A percentile compares a stretch with the other conserved stretches of the same genome.
phyloP scores from a whole-genome alignment of 345 rosid genomes.

The Citrus glauca region DNA sequence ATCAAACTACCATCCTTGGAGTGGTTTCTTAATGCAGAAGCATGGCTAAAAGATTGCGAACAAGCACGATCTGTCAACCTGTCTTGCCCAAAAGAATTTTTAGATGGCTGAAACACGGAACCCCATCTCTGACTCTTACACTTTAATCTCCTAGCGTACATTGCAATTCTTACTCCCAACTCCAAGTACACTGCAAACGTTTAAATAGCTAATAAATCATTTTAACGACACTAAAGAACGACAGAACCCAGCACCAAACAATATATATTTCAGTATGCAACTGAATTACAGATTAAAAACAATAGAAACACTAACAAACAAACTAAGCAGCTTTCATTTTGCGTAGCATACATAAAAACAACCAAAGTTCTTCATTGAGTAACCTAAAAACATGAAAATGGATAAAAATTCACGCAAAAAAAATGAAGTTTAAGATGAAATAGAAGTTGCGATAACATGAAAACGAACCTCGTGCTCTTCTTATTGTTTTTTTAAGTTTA shows the following conservation, averaged over 20 bases:
- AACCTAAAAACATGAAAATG: background rate
- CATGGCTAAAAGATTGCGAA: conserved; percentile 27
- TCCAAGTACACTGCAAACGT: conserved; percentile 19
- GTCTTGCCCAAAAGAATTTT: conserved; percentile 35
- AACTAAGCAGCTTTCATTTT: too few relatives aligned
- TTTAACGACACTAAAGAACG: background rate
- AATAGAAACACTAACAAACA: background rate
- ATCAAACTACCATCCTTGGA: conserved; percentile 25
- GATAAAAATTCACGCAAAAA: background rate
- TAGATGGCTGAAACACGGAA: conserved; percentile 45
- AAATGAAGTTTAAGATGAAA: background rate
- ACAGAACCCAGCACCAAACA: background rate
- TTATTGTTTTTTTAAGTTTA: background rate
- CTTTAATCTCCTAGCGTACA: conserved; percentile 66
- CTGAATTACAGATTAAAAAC: background rate
- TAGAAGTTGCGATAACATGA: background rate
- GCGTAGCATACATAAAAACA: background rate
- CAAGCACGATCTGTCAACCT: conserved; percentile 24
- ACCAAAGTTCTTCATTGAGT: background rate
- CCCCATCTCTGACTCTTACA: conserved; percentile 60
- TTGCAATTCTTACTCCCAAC: conserved; percentile 33
- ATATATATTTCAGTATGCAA: background rate
- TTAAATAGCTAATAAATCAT: background rate
- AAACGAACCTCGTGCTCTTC: background rate
- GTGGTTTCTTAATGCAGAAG: conserved; percentile 20